phyloP scores from a whole-genome alignment of 768 basidiomycete genomes.

The Tricholoma furcatifolium region DNA sequence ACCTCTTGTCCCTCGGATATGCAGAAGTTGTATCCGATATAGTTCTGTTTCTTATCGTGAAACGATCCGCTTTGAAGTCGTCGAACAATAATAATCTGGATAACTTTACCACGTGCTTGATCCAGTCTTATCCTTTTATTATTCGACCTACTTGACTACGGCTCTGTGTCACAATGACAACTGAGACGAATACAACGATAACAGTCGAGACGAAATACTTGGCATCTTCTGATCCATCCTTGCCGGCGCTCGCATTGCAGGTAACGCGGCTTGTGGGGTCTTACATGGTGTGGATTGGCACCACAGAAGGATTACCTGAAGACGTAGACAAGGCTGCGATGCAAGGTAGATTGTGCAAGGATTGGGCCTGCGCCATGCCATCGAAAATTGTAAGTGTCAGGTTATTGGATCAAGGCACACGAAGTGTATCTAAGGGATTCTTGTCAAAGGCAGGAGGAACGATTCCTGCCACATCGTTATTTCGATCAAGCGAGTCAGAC shows the following conservation, averaged over 20 bases:
- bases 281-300: slow-evolving; percentile 83
- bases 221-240: slow-evolving; percentile 44
- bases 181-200: slow-evolving; percentile 11
- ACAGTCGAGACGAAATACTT: slow-evolving; percentile 48
- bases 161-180: slow-evolving; percentile 13
- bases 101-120: slow-evolving; percentile 6
- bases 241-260: slow-evolving; percentile 64
- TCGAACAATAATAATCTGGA: too few relatives aligned
- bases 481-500: slow-evolving; percentile 61
- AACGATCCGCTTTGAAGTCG: too few relatives aligned
- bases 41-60: too few relatives aligned
- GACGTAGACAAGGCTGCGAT: slow-evolving; percentile 47
- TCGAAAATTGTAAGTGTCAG: slow-evolving; percentile 34
- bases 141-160: slow-evolving; percentile 1
- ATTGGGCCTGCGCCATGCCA: slow-evolving; percentile 88
- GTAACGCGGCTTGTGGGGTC: slow-evolving; percentile 66
- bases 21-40: too few relatives aligned
- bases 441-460: slow-evolving; percentile 29
- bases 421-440: slow-evolving; percentile 7
- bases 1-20: too few relatives aligned
- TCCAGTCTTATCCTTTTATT: neutral
- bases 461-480: slow-evolving; percentile 59
- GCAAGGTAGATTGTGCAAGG: slow-evolving; percentile 59
- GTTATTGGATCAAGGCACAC: slow-evolving; percentile 11
- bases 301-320: slow-evolving; percentile 45